Evolutionary conservation across 768 basidiomycete species (phyloP), one percentile per base, ranked within the genome.

Genomic region (Chalciporus sphaerocephalus): DNA sequence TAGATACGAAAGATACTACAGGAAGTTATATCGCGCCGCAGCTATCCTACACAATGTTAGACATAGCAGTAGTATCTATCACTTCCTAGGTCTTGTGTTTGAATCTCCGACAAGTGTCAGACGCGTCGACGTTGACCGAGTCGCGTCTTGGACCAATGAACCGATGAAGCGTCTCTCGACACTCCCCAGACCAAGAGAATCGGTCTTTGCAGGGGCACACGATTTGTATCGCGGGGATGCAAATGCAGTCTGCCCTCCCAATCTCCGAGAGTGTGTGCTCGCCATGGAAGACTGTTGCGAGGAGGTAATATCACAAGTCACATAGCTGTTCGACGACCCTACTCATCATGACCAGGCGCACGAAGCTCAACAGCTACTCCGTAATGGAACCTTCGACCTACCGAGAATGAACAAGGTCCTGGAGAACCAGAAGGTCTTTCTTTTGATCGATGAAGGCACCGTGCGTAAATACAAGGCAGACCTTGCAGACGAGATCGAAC

Each of bases 231-330:
- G 80, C 2, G 77, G 78, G 0, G 87, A 89, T 34, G 73, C 66
- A 5, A 74, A 83, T 49, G 76, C 80, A 0, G 72, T 76, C 46
- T 89, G 85, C 56, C 85, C 85, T 3, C 85, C 80, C 0, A 80
- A 80, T 62, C 70, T 90, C 15, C 75, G 74, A 42, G 87, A 88
- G 65, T 88, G 87, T 56, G 87, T 90, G 4, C 68, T 75, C 53
- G 81, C 83, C 1, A 80, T 89, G 76, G 84, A 88, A 55, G 84
- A 87, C 53, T 88, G 87, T 54, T 89, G 85, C 57, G 83, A 87
- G 60, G 83, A 88, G 79, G 84, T 80, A 47, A 42, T 67, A n/a
- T n/a, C n/a, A 50, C 30, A 4, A 9, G 13, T 27, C 32, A 11
- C 30, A 11, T 34, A 21, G 15, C 35, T 27, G 21, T 47, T 24